Base-by-base conservation (phyloP, 2,329 filamentous ascomycete genomes). In the Microsporum canis region DNA sequence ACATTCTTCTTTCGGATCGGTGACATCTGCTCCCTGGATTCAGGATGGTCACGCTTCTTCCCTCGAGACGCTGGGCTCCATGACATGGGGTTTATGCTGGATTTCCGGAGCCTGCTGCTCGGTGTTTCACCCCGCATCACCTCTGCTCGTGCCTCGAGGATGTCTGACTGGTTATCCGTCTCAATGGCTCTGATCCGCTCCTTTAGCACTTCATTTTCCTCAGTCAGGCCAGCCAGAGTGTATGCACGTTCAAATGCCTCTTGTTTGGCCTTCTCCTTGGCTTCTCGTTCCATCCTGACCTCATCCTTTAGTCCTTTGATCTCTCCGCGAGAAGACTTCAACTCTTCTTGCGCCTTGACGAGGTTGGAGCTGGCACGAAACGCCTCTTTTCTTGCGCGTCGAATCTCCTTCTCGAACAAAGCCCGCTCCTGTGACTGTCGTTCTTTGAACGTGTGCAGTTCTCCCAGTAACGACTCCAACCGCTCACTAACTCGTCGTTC, bases 351-450 rank as follows among this genome's bases (percentile, higher is more conserved):
- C 5, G 77, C 67, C 66, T 83, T 82, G 1, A 84, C 77, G 31
- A 83, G 64, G 1, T 75, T 73, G 1, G 81, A 82, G 5, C 80
- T 79, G 5, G 80, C 78, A 58, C 80, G 82, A 67, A 83, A 83
- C 0, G 81, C 80, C 66, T 84, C 81, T 68, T 84, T 84, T 17
- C 80, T 74, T 45, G 79, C 75, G 58, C 78, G 78, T 51, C 80
- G 73, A 36, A 83, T 75, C 66, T 84, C 82, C 64, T 83, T 83
- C 65, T 84, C 80, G 64, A 82, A 83, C 5, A 82, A 68, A 1
- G 72, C 66, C 63, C 77, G 71, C 64, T 79, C 76, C 60, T 78
- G 75, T 10, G 70, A 71, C 63, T 80, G 76, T 41, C 79, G 75
- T 65, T 80, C 77, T 67, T 82, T 82, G 12, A 77, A 72, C 8